phyloP scores from a whole-genome alignment of 2,329 filamentous ascomycete genomes.

The Colletotrichum sansevieriae region DNA sequence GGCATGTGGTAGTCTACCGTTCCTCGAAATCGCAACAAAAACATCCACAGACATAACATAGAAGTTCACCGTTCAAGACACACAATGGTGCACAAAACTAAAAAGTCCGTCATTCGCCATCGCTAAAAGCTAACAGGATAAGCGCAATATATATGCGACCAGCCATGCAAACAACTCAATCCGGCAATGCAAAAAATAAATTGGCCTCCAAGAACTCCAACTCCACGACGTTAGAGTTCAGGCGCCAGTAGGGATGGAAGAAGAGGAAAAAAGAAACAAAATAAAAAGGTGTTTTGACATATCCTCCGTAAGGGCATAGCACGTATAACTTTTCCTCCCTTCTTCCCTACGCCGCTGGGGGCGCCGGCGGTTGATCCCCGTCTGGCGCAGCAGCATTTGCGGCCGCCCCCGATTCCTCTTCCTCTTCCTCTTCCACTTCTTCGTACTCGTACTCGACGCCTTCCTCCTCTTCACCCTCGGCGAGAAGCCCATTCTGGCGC shows the following conservation, averaged over 20 bases:
- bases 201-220: constrained; percentile 18
- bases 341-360: constrained; percentile 21
- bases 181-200: constrained; percentile 22
- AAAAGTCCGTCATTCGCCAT: constrained; percentile 32
- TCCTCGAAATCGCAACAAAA: too few relatives aligned
- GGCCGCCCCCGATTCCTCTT: constrained; percentile 21
- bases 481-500: constrained; percentile 69
- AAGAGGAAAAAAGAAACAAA: constrained; percentile 8
- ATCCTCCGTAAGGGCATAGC: constrained; percentile 31
- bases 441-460: constrained; percentile 44
- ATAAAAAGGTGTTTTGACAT: constrained; percentile 19
- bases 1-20: too few relatives aligned
- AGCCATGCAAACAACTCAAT: constrained; percentile 23
- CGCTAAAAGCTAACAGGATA: constrained; percentile 15
- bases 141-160: constrained; percentile 3
- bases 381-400: constrained; percentile 18
- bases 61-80: background rate
- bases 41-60: too few relatives aligned
- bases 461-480: constrained; percentile 50
- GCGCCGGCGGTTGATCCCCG: constrained; percentile 26
- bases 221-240: constrained; percentile 24
- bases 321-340: background rate
- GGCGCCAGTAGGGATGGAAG: background rate
- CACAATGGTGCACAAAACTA: background rate
- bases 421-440: constrained; percentile 38